A percentile compares a stretch with the other conserved stretches of the same genome.
These are phyloP conservation scores for Candida sphagnicola DNA, from an alignment of 805 yeast genomes.

Conservation along the genomic window DNA sequence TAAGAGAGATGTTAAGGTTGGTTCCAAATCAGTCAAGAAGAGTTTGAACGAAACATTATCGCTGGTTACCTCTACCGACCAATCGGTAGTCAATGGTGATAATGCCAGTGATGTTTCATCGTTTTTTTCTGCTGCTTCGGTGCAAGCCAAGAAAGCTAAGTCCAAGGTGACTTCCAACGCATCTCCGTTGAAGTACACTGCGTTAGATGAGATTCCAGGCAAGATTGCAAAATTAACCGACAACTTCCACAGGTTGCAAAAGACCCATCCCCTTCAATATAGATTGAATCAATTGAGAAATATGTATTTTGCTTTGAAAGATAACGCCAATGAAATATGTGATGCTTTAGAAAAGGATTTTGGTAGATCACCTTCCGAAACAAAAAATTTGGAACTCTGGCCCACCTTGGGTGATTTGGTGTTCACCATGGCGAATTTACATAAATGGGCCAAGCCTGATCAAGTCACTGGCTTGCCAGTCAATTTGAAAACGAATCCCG, in stretches of 20 bases:
- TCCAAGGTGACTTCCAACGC: too few species aligned
- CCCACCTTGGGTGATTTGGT: slow-evolving; percentile 52
- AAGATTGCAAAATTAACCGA: slow-evolving; percentile 40
- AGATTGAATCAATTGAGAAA: slow-evolving; percentile 64
- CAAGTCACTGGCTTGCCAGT: slow-evolving; percentile 34
- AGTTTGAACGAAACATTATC: neutral
- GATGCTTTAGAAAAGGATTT: slow-evolving; percentile 66
- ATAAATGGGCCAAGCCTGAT: slow-evolving; percentile 57
- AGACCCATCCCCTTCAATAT: slow-evolving; percentile 47
- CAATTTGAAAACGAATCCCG: slow-evolving; percentile 24
- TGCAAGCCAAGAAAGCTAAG: too few species aligned
- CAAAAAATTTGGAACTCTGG: slow-evolving; percentile 54
- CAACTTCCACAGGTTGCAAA: slow-evolving; percentile 42
- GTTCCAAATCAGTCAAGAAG: neutral
- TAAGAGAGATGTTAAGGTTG: too few species aligned
- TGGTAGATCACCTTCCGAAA: slow-evolving; percentile 60
- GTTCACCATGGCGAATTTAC: slow-evolving; percentile 55
- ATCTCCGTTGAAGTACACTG: slow-evolving; percentile 45
- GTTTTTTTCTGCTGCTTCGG: too few species aligned
- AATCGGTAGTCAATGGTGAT: too few species aligned
- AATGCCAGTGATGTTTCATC: too few species aligned
- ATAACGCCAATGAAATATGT: slow-evolving; percentile 50
- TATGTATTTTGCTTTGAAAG: slow-evolving; percentile 59
- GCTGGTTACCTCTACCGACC: neutral
- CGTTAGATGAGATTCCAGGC: slow-evolving; percentile 43